Conservation (phyloP, 352 stramenopile genomes). For the Phytophthora hybrid region DNA sequence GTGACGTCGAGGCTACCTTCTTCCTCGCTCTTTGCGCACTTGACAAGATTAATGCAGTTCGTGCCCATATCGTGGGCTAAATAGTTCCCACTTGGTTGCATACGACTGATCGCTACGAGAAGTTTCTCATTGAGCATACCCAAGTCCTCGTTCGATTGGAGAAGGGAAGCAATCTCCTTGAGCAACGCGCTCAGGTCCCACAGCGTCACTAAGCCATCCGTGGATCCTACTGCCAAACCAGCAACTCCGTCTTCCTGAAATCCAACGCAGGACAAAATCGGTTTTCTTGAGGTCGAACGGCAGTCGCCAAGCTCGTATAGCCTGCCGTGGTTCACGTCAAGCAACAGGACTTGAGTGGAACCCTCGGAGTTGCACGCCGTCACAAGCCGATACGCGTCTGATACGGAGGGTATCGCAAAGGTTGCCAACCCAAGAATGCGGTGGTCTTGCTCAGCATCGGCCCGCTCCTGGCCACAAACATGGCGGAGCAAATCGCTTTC, state of each 20-base stretch:
- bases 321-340: constrained; percentile 48
- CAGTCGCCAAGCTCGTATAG: constrained; percentile 64
- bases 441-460: constrained; percentile 75
- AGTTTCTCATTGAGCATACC: constrained; percentile 29
- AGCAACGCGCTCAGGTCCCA: constrained; percentile 66
- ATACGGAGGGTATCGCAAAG: constrained; percentile 45
- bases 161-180: constrained; percentile 22
- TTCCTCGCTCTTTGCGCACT: constrained; percentile 22
- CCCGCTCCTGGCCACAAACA: constrained; percentile 69
- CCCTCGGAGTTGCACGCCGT: constrained; percentile 84
- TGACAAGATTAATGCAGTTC: constrained; percentile 68
- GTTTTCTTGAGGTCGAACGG: constrained; percentile 69
- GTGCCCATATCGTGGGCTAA: constrained; percentile 86
- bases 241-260: constrained; percentile 45
- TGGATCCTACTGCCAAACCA: constrained; percentile 80
- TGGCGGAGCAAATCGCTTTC: constrained; percentile 51
- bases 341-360: constrained; percentile 63
- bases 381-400: constrained; percentile 57
- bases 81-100: constrained; percentile 61
- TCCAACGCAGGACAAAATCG: constrained; percentile 75
- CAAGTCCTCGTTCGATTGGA: constrained; percentile 22
- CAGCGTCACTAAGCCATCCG: constrained; percentile 81
- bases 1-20: constrained; percentile 43
- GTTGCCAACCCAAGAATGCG: constrained; percentile 81
- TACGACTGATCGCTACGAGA: constrained; percentile 33